Evolutionary conservation across 2,329 filamentous ascomycete species (phyloP), one percentile per base, ranked within the genome.

Genomic region (Curvularia sp.): DNA sequence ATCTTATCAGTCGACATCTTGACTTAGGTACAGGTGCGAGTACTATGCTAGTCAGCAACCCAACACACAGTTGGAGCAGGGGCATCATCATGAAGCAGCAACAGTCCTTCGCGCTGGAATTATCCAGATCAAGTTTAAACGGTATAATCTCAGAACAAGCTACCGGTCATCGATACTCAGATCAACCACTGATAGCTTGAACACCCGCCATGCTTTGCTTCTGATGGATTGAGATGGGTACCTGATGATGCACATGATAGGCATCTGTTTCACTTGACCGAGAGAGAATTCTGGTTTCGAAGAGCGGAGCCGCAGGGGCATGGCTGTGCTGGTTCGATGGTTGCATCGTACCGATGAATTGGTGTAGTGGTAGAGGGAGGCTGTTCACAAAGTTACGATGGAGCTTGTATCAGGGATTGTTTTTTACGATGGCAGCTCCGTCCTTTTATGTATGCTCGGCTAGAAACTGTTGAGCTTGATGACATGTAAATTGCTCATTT

Each of bases 91-190:
- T 77, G 83, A 86, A 86, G 86, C 89, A 89, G 89, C 89, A 91
- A 43, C 56, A 88, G 86, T 91, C 87, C 89, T 91, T 91, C 88
- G 53, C 89, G 89, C 89, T 90, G 88, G 88, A 84, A 90, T 91
- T 90, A 89, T 88, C 87, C 87, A 90, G 88, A 90, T 91, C 89
- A 91, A 91, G 89, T 92, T 91, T 84, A 81, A 80, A 84, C 87
- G 88, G 88, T 90, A 88, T 65, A 49, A 65, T 65, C 63, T 65
- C 60, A 63, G 63, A 65, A 61, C 63, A 65, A 59, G 55, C 27
- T n/a, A 12, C 15, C 25, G n/a, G 21, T 42, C 3, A 13, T n/a
- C 3, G 39, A 5, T 42, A 42, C 21, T 6, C 13, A 21, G 21
- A 42, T 5, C 39, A 8, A 25, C 25, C 18, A 28, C 8, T 13